Evolutionary conservation across 176 grass and related monocot species (phyloP), one percentile per base, ranked within the genome.

Genomic region (Juncus inflexus): DNA sequence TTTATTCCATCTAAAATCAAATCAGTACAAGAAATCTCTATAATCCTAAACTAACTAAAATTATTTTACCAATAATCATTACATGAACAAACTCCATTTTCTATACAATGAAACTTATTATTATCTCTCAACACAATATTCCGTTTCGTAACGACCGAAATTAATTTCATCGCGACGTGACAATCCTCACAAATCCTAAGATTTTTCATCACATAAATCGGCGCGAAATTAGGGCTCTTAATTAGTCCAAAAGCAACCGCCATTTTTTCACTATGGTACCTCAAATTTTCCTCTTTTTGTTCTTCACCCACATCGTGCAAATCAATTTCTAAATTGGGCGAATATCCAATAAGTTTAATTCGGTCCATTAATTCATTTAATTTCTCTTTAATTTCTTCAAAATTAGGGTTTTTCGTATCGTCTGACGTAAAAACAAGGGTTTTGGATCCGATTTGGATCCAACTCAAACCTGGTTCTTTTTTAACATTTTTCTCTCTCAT

Each of bases 251-350:
- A 89, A 35, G 79, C 78, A 71, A 89, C 62, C 10, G 82, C 85
- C 28, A 94, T 54, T 70, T 94, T 94, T 77, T 94, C 81, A 1
- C 90, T 86, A 72, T 85, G 81, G 77, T 83, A 94, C 63, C 83
- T 85, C 70, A 89, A 82, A 51, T 83, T 74, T n/a, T 89, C 79
- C 76, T 89, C 85, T 62, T 89, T 95, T 50, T 83, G 90, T 64
- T 95, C 82, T 64, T 95, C 82, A 63, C 88, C 85, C 62, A 94
- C 56, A 78, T 94, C 90, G 74, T 94, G 85, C 59, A 83, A 75
- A 39, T 70, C 85, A 63, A 75, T 60, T 1, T 14, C 82, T 75
- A 86, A 74, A 40, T 85, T 95, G 6, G 90, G 85, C 67, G 74
- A 63, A 55, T 86, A 89, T 41, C 90, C 82, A 2, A 89, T 83